Evolutionary conservation across 495 filamentous ascomycete genomes (phyloP).

Genomic region (Pyrenula aspistea): DNA sequence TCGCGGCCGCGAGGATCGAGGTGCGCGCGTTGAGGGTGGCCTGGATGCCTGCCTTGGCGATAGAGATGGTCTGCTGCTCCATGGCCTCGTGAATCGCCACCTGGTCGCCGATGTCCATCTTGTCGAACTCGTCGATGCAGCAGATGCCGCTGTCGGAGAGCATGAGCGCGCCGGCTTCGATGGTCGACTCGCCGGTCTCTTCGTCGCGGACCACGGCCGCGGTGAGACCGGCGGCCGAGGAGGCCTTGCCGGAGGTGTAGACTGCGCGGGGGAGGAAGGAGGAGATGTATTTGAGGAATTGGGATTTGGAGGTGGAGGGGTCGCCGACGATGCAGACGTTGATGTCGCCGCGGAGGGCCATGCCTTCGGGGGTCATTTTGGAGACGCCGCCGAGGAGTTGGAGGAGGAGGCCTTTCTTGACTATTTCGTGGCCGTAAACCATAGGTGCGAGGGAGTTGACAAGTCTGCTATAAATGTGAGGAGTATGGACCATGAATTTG

Average conservation of each 20-base stretch:
- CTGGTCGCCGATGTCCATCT: constrained; percentile 97
- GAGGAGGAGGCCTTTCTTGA: constrained; percentile 92
- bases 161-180: constrained; percentile 97
- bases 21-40: constrained; percentile 94
- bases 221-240: constrained; percentile 93
- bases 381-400: constrained; percentile 87
- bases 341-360: constrained; percentile 91
- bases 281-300: constrained; percentile 97
- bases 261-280: constrained; percentile 91
- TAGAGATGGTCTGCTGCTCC: constrained; percentile 99
- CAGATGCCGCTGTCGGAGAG: constrained; percentile 93
- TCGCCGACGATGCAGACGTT: constrained; percentile 99
- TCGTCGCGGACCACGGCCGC: constrained; percentile 96
- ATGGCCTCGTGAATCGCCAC: constrained; percentile 99
- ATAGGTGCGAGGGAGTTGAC: constrained; percentile 94
- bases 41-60: constrained; percentile 97
- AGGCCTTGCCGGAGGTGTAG: constrained; percentile 96
- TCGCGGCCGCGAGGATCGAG: constrained; percentile 89
- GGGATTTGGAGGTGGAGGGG: constrained; percentile 94
- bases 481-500: constrained; percentile 82
- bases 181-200: constrained; percentile 97
- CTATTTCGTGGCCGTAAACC: constrained; percentile 92
- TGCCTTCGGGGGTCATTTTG: constrained; percentile 74
- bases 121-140: constrained; percentile 98
- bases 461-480: constrained; percentile 87